phyloP scores from a whole-genome alignment of 306 rosid genomes.

The Styphnolobium japonicum region DNA sequence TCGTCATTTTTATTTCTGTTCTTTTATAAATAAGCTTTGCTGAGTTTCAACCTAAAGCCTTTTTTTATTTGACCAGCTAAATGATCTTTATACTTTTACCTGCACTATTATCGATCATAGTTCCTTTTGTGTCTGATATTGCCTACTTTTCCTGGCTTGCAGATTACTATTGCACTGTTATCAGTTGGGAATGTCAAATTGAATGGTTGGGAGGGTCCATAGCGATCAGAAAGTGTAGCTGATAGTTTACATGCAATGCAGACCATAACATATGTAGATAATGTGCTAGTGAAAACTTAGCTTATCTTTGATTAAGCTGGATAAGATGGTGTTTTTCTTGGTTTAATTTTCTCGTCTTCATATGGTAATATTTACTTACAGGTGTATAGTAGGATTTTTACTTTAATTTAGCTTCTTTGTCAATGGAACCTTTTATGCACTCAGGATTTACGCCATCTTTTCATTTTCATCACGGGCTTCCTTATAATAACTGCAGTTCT shows the following conservation, averaged over 20 bases:
- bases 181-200: slow-evolving; percentile 17
- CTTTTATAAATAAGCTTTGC: not conserved
- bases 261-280: slow-evolving; percentile 43
- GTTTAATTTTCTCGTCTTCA: slow-evolving; percentile 2
- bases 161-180: slow-evolving; percentile 12
- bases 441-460: slow-evolving; percentile 3
- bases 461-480: not conserved
- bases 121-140: slow-evolving; percentile 22
- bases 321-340: slow-evolving; percentile 11
- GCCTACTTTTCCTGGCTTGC: slow-evolving; percentile 24
- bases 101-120: not conserved
- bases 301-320: slow-evolving; percentile 25
- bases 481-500: not conserved
- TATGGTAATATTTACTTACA: slow-evolving; percentile 24
- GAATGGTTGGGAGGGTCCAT: slow-evolving; percentile 22
- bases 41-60: not conserved
- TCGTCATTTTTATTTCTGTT: not conserved
- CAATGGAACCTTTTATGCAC: not conserved
- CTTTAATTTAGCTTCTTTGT: slow-evolving; percentile 7
- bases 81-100: not conserved
- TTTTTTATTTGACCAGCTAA: not conserved
- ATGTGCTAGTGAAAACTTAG: slow-evolving; percentile 23
- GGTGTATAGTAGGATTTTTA: slow-evolving; percentile 22
- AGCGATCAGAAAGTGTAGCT: slow-evolving; percentile 31
- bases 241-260: slow-evolving; percentile 38